Percentiles rank a stretch among this genome's conserved stretches.
Evolutionary conservation across 2,329 filamentous ascomycete genomes (phyloP).

Genomic region (Phaeomoniella chlamydospora): DNA sequence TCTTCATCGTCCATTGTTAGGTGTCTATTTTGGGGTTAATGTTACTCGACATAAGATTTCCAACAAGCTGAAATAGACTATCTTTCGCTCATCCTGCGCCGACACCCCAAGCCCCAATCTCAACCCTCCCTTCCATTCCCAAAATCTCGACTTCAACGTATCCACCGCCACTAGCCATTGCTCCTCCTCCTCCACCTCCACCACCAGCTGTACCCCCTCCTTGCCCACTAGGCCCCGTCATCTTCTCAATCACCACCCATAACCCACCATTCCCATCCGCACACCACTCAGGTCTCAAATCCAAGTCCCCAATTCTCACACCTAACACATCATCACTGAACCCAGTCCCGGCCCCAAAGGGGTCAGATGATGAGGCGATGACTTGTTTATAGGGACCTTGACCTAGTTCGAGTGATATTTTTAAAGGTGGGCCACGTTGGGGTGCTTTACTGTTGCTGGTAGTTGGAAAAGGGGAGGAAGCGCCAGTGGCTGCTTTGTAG

Average conservation of each 20-base stretch:
- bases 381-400: slow-evolving; percentile 53
- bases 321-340: slow-evolving; percentile 39
- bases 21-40: too few relatives aligned
- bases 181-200: slow-evolving; percentile 38
- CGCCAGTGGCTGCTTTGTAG: slow-evolving; percentile 16
- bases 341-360: slow-evolving; percentile 44
- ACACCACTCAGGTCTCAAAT: slow-evolving; percentile 52
- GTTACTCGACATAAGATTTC: too few relatives aligned
- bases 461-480: slow-evolving; percentile 8
- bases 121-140: slow-evolving; percentile 27
- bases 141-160: slow-evolving; percentile 18
- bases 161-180: not conserved
- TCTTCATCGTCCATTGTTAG: too few relatives aligned
- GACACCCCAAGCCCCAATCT: slow-evolving; percentile 17
- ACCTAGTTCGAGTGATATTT: slow-evolving; percentile 59
- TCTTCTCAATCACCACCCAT: slow-evolving; percentile 71
- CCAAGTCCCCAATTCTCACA: slow-evolving; percentile 60
- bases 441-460: slow-evolving; percentile 4
- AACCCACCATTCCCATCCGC: slow-evolving; percentile 36
- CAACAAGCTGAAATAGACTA: too few relatives aligned
- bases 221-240: too few relatives aligned
- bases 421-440: slow-evolving; percentile 37
- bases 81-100: slow-evolving; percentile 12
- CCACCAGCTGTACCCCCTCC: too few relatives aligned
- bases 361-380: slow-evolving; percentile 41